A percentile compares a stretch with the other conserved stretches of the same genome.
Conservation (phyloP, 2,329 filamentous ascomycete species). For the Coniochaeta sp. region DNA sequence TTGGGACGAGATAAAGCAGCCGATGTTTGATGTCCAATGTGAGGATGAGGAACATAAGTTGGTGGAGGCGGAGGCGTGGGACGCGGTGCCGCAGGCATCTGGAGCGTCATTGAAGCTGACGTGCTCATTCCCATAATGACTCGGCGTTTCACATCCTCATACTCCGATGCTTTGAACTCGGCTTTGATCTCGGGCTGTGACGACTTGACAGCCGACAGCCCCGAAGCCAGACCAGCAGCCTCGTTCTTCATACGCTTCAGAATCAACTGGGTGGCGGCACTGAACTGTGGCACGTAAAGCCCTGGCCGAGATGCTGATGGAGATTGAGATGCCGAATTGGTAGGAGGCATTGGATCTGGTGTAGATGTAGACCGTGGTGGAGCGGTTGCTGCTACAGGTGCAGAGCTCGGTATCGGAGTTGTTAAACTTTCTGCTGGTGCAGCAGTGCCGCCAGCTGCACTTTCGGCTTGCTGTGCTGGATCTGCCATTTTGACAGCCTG, state of each 20-base stretch:
- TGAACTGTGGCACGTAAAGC: conserved; percentile 19
- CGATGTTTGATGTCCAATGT: neutral
- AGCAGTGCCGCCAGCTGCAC: neutral
- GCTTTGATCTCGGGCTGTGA: conserved; percentile 6
- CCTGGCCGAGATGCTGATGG: conserved; percentile 8
- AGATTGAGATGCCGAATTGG: neutral
- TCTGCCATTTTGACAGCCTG: neutral
- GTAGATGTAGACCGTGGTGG: neutral
- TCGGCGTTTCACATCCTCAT: conserved; percentile 31
- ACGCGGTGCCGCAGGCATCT: conserved; percentile 19
- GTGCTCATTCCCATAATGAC: conserved; percentile 32
- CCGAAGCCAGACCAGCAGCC: conserved; percentile 23
- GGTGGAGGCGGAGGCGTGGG: conserved; percentile 5
- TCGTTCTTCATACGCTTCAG: conserved; percentile 28
- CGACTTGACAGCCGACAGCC: conserved; percentile 24
- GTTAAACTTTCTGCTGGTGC: neutral
- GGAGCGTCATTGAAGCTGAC: conserved; percentile 25
- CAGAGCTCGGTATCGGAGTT: neutral
- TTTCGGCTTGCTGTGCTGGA: neutral
- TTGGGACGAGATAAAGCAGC: neutral
- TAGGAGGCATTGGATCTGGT: neutral
- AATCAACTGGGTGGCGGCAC: conserved; percentile 31
- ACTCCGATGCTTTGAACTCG: conserved; percentile 22
- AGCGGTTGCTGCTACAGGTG: neutral
- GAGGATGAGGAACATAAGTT: neutral